Base-by-base conservation (phyloP, 306 rosid species). In the Castanea mollissima region DNA sequence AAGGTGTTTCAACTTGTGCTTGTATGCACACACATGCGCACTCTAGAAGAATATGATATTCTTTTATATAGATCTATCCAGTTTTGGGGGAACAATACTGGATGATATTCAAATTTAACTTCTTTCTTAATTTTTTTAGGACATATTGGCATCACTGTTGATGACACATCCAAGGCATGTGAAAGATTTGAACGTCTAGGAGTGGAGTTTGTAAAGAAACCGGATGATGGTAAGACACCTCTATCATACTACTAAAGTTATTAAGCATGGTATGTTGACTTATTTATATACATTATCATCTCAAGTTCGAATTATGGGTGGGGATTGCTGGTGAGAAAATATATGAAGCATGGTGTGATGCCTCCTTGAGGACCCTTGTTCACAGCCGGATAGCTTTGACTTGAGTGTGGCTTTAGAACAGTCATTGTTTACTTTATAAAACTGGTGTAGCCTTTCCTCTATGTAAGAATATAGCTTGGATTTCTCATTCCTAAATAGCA, bases 131-230 rank as follows among this genome's bases (percentile, higher is more conserved):
- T 78, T 56, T 70, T 32, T 63, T 55, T 80, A 95, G 98, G 99
- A 69, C 99, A 95, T 77, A 95, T 95, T 82, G 98, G 99, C 74
- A 74, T 93, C 77, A 93, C 99, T 11, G 98, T 95, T 81, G 96
- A 95, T 83, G 99, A 95, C 87, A 93, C 98, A 46, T 60, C 75
- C 80, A 91, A 93, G 92, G 97, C 97, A 54, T 91, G 97, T 80
- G 98, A 95, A 86, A 89, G 99, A 86, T 93, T 93, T 86, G 94
- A 90, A 90, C 77, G 84, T 58, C 84, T 93, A 25, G 98, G 99
- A 58, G 89, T 95, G 72, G 92, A 95, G 86, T 95, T 95, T 87
- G 91, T 89, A 68, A 93, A 95, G 78, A 95, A 83, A 80, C 98
- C 91, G 13, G 93, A 90, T 18, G 98, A 90, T 19, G 99, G 98